These are phyloP conservation scores for Sungouiella thailandica DNA, from an alignment of 805 yeast genomes.

Conservation along the genomic window DNA sequence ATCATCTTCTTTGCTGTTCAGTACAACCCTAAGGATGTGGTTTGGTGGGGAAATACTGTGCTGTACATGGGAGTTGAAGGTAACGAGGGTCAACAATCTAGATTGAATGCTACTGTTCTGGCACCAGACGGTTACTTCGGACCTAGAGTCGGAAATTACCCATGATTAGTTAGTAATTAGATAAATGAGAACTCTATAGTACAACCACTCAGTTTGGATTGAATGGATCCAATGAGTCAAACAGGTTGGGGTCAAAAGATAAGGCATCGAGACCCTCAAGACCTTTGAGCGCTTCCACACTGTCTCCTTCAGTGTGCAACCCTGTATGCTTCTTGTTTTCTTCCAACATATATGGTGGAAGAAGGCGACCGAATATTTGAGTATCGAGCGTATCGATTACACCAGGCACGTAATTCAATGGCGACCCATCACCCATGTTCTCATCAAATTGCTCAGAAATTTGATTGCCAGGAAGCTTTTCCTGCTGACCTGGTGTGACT, in stretches of 20 bases:
- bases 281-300: slow-evolving; percentile 1
- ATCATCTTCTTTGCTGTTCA: slow-evolving; percentile 36
- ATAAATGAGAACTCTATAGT: neutral
- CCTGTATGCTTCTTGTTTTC: slow-evolving; percentile 7
- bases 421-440: slow-evolving; percentile 3
- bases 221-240: slow-evolving; percentile 18
- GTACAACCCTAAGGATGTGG: slow-evolving; percentile 24
- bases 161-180: slow-evolving; percentile 3
- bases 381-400: slow-evolving; percentile 81
- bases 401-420: slow-evolving; percentile 60
- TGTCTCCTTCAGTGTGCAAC: slow-evolving; percentile 2
- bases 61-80: slow-evolving; percentile 33
- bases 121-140: slow-evolving; percentile 21
- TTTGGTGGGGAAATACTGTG: slow-evolving; percentile 25
- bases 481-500: neutral
- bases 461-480: neutral
- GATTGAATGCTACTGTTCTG: slow-evolving; percentile 1
- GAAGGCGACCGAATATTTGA: slow-evolving; percentile 75
- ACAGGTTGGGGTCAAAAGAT: slow-evolving; percentile 2
- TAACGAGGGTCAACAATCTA: neutral
- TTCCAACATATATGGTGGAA: slow-evolving; percentile 79
- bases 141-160: slow-evolving; percentile 16
- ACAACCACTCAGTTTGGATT: slow-evolving; percentile 2
- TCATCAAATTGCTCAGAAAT: too few relatives aligned
- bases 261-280: slow-evolving; percentile 1